Percentiles rank a stretch among this genome's conserved stretches.
phyloP scores from a whole-genome alignment of 441 rosid genomes.

The Bocquillonia castaneifolia region DNA sequence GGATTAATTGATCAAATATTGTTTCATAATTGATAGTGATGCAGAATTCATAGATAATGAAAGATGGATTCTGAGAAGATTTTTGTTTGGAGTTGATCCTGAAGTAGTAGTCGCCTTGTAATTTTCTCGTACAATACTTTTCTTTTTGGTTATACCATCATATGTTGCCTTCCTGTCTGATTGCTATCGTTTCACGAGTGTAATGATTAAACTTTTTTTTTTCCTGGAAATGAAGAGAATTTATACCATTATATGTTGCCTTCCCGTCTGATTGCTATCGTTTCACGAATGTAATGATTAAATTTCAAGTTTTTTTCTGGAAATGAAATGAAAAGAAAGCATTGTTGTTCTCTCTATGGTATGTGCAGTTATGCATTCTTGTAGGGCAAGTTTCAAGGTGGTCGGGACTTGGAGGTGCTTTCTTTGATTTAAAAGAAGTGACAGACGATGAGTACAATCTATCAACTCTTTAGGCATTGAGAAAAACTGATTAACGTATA shows the following conservation, averaged over 20 bases:
- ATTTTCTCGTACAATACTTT: not conserved
- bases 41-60: not conserved
- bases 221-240: not conserved
- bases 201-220: not conserved
- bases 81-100: not conserved
- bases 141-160: not conserved
- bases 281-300: not conserved
- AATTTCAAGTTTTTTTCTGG: not conserved
- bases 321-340: not conserved
- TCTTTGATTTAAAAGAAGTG: no score
- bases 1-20: constrained; percentile 10
- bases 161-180: not conserved
- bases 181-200: not conserved
- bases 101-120: not conserved
- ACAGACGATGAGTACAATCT: no score
- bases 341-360: no score
- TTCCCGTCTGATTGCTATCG: not conserved
- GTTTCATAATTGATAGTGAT: not conserved
- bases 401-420: no score
- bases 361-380: no score
- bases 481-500: no score
- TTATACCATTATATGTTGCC: not conserved
- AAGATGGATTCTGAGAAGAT: not conserved
- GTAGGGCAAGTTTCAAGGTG: no score
- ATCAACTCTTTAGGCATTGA: no score